Percentiles rank a stretch among this genome's conserved stretches.
These are phyloP conservation scores for Colletotrichum filicis DNA, from an alignment of 2,329 filamentous ascomycete genomes.

Conservation along the genomic window DNA sequence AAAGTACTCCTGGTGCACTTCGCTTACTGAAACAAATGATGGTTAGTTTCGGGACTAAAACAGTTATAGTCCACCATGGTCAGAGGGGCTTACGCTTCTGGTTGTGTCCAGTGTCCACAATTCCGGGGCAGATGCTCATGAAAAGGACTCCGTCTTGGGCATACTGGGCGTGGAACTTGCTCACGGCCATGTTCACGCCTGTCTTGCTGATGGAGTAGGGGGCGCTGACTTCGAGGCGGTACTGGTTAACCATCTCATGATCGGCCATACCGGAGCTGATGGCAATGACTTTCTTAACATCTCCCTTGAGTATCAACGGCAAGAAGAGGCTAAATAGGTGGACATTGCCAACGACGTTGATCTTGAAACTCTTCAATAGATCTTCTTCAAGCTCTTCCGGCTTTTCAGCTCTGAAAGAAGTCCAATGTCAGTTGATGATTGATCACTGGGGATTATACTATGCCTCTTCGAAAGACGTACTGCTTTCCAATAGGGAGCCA, in stretches of 20 bases:
- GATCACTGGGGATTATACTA: fast-evolving
- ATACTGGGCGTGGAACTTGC: constrained; percentile 64
- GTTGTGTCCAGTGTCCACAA: constrained; percentile 55
- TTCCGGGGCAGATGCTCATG: constrained; percentile 61
- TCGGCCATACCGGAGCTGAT: constrained; percentile 62
- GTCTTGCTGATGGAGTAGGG: constrained; percentile 63
- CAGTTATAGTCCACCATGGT: too few relatives aligned
- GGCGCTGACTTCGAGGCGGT: constrained; percentile 45
- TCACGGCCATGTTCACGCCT: constrained; percentile 61
- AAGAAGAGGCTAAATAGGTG: constrained; percentile 64
- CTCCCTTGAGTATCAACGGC: constrained; percentile 62
- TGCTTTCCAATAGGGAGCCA: constrained; percentile 48
- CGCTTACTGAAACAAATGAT: constrained; percentile 34
- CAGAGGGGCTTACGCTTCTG: constrained; percentile 37
- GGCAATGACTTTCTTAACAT: constrained; percentile 63
- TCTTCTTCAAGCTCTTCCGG: constrained; percentile 27
- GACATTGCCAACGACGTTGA: constrained; percentile 64
- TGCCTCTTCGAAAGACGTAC: constrained; percentile 42
- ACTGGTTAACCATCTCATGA: constrained; percentile 50
- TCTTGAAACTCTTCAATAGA: constrained; percentile 44
- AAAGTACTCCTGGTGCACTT: constrained; percentile 41
- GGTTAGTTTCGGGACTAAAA: neutral
- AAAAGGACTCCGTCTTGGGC: constrained; percentile 62
- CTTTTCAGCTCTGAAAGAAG: constrained; percentile 11
- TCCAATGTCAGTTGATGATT: neutral